A percentile compares a stretch with the other conserved stretches of the same genome.
Evolutionary conservation across 1,284 basidiomycete genomes (phyloP).

Genomic region (Moesziomyces sp.): DNA sequence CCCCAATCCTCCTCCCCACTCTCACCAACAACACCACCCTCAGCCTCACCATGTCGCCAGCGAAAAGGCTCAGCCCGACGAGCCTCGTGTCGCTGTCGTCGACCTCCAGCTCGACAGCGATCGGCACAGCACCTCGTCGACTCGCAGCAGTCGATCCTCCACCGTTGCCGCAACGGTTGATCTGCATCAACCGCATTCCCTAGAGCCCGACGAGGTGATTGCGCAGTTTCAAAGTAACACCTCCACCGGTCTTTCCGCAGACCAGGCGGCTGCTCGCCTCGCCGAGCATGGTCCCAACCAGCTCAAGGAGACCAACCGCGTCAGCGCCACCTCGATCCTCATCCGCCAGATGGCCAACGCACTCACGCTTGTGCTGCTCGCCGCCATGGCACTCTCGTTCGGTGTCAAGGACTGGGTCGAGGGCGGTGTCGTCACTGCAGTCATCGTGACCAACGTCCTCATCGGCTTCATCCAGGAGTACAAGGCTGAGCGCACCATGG

Average conservation of each 20-base stretch:
- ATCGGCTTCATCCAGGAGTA: slow-evolving; percentile 63
- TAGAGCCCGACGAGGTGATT: slow-evolving; percentile 42
- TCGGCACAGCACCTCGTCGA: slow-evolving; percentile 22
- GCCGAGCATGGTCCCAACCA: slow-evolving; percentile 49
- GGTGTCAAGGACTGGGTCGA: slow-evolving; percentile 73
- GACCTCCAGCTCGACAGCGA: slow-evolving; percentile 14
- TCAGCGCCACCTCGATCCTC: slow-evolving; percentile 57
- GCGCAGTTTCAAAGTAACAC: slow-evolving; percentile 45
- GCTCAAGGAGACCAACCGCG: slow-evolving; percentile 52
- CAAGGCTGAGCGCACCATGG: slow-evolving; percentile 62
- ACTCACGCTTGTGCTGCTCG: slow-evolving; percentile 69
- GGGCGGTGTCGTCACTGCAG: slow-evolving; percentile 76
- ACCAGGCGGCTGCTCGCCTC: slow-evolving; percentile 41
- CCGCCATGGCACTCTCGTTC: slow-evolving; percentile 75
- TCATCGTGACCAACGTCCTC: slow-evolving; percentile 67
- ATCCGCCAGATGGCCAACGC: slow-evolving; percentile 62
- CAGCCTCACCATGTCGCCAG: slow-evolving; percentile 13
- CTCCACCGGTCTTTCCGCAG: slow-evolving; percentile 43
- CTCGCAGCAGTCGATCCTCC: slow-evolving; percentile 47
- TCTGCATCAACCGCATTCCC: slow-evolving; percentile 62
- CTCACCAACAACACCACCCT: slow-evolving; percentile 19
- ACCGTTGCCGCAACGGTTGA: slow-evolving; percentile 48
- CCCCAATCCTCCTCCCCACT: slow-evolving; percentile 26
- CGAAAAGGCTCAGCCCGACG: slow-evolving; percentile 34
- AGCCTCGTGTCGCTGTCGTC: slow-evolving; percentile 38